A percentile compares a stretch with the other conserved stretches of the same genome.
These are phyloP conservation scores for Paxillus rubicundulus DNA, from an alignment of 768 basidiomycete species.

Conservation along the genomic window DNA sequence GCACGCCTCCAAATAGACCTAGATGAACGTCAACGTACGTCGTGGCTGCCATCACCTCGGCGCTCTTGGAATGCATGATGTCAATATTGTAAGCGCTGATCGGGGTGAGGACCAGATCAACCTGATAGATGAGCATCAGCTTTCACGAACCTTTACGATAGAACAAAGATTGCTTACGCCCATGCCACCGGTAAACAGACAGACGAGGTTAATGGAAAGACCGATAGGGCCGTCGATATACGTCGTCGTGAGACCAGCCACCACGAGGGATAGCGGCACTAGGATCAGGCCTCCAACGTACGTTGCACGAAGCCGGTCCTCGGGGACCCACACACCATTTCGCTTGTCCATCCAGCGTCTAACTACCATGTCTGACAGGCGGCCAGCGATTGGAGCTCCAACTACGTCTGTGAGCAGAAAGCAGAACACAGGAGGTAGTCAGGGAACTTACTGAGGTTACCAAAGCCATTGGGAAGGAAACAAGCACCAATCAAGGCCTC, in stretches of 20 bases:
- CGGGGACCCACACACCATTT: slow-evolving; percentile 60
- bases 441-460: slow-evolving; percentile 19
- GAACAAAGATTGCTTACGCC: slow-evolving; percentile 43
- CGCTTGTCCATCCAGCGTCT: slow-evolving; percentile 46
- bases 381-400: slow-evolving; percentile 59
- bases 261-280: slow-evolving; percentile 50
- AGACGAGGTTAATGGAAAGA: slow-evolving; percentile 48
- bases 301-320: slow-evolving; percentile 61
- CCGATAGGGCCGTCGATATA: slow-evolving; percentile 51
- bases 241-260: slow-evolving; percentile 47
- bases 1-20: neutral
- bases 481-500: slow-evolving; percentile 23
- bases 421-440: neutral
- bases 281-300: slow-evolving; percentile 46
- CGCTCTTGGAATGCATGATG: slow-evolving; percentile 56
- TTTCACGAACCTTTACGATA: neutral
- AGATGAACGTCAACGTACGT: slow-evolving; percentile 37
- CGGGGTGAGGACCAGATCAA: slow-evolving; percentile 56
- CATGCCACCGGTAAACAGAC: slow-evolving; percentile 61
- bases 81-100: slow-evolving; percentile 58
- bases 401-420: slow-evolving; percentile 33
- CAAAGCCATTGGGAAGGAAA: slow-evolving; percentile 28
- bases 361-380: slow-evolving; percentile 55
- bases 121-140: slow-evolving; percentile 31
- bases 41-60: slow-evolving; percentile 59